Evolutionary conservation across 495 filamentous ascomycete species (phyloP), one percentile per base, ranked within the genome.

Genomic region (Podospora didyma): DNA sequence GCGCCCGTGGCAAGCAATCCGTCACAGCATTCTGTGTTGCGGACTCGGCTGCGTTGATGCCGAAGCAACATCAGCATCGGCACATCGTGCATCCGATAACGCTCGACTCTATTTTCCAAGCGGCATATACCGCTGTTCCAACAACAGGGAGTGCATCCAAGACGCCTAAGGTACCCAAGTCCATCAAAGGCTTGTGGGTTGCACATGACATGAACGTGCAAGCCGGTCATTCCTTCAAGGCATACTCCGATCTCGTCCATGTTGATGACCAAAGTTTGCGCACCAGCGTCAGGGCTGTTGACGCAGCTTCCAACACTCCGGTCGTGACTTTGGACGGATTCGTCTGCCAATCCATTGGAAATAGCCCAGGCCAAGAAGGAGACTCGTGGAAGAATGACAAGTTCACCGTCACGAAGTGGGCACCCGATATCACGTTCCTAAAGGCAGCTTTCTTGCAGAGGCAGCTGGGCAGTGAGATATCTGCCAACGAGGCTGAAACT

Each of bases 11-110:
- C 21, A 62, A 62, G 39, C 60, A 65, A 49, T 65, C 64, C 11
- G 37, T 60, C 20, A 59, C 64, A 3, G 56, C 56, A 2, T 63
- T 76, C 31, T 31, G 39, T 0, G 62, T 79, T 14, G 74, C 73
- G 2, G 72, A 81, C 51, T 70, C 72, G 7, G 51, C 51, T 19
- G 59, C 62, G 0, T 45, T 63, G 2, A 80, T 81, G 77, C 76
- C 79, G 2, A 63, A 63, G 23, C 39, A 68, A 2, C 76, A 70
- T 54, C 68, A 78, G 54, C 69, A 61, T 12, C 60, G 62, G 2
- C 75, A 75, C 49, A 24, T 82, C 12, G 68, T 82, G 17, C 80
- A 83, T 49, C 80, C 80, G 0, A 72, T 73, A 0, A 79, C 78
- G 0, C 46, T 79, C 2, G 76, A 78, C 53, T 66, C 66, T 0